Base-by-base conservation (phyloP, 768 basidiomycete genomes). In the Lyophyllum decastes region DNA sequence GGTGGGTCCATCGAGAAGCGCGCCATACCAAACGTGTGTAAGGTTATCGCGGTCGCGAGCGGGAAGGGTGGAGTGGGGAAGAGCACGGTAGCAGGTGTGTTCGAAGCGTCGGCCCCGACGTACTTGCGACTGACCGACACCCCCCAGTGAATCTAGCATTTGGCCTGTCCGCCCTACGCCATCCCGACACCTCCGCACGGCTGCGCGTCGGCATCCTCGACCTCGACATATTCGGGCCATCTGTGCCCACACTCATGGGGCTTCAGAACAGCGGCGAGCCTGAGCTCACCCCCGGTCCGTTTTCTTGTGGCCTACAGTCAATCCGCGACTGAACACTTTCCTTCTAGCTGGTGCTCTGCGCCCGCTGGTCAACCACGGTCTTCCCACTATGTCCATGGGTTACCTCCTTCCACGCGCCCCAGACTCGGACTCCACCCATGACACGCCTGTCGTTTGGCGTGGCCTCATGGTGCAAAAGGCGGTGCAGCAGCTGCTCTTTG, bases 391-490 rank as follows among this genome's bases (percentile, higher is more conserved):
- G 96, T 97, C 95, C 0, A 97, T 99, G 86, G 96, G 95, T 2
- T 99, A 94, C 70, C 83, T 99, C 12, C 81, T 98, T 14, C 89
- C 91, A 0, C 74, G 76, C 54, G 66, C 78, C 1, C 62, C 76
- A 30, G 78, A 81, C 7, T 75, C 76, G 26, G 75, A 76, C 43
- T 75, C 82, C 2, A 80, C 80, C 53, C 79, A 80, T 34, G 93
- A 95, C 67, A 85, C 87, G 0, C 88, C 95, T 0, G 81, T 98
- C 30, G 92, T 96, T 27, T 99, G 96, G 96, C 82, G 96, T 24
- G 96, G 96, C 2, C 82, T 97, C 21, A 98, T 98, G 96, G 96
- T 98, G 1, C 95, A 96, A 74, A 98, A 98, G 68, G 95, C 95
- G 24, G 94, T 95, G 0, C 95, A 98, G 69, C 95, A 98, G 68